Conservation (phyloP, 129 eudicot species). For the Solidago caesia region DNA sequence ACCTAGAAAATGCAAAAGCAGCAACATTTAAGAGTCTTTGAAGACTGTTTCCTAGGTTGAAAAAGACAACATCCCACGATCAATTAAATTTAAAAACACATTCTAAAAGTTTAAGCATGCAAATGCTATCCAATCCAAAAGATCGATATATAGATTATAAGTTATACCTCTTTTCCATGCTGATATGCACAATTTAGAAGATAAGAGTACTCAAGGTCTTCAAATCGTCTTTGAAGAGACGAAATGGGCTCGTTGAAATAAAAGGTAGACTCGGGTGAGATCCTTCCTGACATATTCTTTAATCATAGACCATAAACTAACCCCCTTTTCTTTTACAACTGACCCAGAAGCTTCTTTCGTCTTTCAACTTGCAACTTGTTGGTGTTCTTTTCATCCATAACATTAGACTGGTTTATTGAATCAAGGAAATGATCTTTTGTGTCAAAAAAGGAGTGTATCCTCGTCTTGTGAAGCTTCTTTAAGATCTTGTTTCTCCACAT, state of each 20-base stretch:
- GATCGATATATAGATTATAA: background rate
- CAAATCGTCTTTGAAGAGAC: constrained; percentile 78
- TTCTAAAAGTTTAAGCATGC: background rate
- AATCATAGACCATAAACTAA: constrained; percentile 88
- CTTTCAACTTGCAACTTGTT: constrained; percentile 46
- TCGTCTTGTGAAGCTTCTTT: constrained; percentile 83
- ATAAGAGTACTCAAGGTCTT: constrained; percentile 79
- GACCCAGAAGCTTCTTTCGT: constrained; percentile 73
- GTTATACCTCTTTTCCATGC: constrained; percentile 70
- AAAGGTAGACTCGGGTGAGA: constrained; percentile 74
- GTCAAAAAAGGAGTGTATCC: constrained; percentile 60
- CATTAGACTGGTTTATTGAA: constrained; percentile 25
- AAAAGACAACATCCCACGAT: constrained; percentile 19
- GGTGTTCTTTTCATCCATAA: constrained; percentile 16
- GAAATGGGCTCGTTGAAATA: constrained; percentile 87
- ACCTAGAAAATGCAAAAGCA: constrained; percentile 89
- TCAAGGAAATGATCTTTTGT: constrained; percentile 56
- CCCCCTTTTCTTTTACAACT: constrained; percentile 71
- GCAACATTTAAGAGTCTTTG: constrained; percentile 80
- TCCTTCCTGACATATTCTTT: constrained; percentile 86
- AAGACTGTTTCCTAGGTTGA: constrained; percentile 67
- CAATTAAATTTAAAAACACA: background rate
- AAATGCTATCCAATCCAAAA: background rate
- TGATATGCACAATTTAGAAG: constrained; percentile 83
- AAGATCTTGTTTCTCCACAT: constrained; percentile 74